Evolutionary conservation across 2,329 filamentous ascomycete species (phyloP).

Genomic region (Fusarium kyushuense): DNA sequence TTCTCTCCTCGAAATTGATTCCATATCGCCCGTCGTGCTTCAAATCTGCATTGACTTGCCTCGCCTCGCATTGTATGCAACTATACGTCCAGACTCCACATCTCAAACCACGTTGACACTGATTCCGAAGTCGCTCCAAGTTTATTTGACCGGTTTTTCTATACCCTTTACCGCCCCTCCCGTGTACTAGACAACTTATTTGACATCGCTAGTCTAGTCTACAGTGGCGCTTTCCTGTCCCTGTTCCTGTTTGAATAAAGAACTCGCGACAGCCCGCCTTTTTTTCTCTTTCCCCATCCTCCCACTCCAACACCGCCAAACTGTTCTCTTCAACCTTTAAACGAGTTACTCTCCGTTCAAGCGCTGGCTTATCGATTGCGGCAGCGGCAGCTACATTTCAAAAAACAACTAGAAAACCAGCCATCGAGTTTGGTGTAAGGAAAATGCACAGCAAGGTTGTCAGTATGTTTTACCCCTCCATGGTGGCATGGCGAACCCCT

Average conservation of each 20-base stretch:
- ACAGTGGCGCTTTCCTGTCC: slow-evolving; percentile 16
- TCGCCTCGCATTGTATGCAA: slow-evolving; percentile 18
- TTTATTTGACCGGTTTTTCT: background rate
- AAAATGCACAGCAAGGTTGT: slow-evolving; percentile 95
- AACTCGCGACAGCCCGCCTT: slow-evolving; percentile 36
- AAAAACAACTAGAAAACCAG: slow-evolving; percentile 56
- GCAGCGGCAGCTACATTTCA: slow-evolving; percentile 74
- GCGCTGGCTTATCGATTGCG: slow-evolving; percentile 79
- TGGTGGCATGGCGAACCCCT: slow-evolving; percentile 14
- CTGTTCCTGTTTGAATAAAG: slow-evolving; percentile 13
- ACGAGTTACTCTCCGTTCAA: slow-evolving; percentile 78
- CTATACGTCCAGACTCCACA: slow-evolving; percentile 16
- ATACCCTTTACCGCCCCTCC: slow-evolving; percentile 30
- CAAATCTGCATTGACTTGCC: slow-evolving; percentile 17
- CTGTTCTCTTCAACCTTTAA: slow-evolving; percentile 89
- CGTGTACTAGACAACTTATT: slow-evolving; percentile 1
- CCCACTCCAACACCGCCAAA: slow-evolving; percentile 69
- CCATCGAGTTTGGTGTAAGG: slow-evolving; percentile 56
- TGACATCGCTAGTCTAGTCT: background rate
- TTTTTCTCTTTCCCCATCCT: background rate
- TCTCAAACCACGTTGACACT: slow-evolving; percentile 3
- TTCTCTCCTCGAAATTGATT: slow-evolving; percentile 31
- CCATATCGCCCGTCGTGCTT: slow-evolving; percentile 14
- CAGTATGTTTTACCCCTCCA: slow-evolving; percentile 67
- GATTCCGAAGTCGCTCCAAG: slow-evolving; percentile 36